Evolutionary conservation across 78 protist genomes (phyloP), one percentile per base, ranked within the genome.

Genomic region (Emiliania huxleyi): DNA sequence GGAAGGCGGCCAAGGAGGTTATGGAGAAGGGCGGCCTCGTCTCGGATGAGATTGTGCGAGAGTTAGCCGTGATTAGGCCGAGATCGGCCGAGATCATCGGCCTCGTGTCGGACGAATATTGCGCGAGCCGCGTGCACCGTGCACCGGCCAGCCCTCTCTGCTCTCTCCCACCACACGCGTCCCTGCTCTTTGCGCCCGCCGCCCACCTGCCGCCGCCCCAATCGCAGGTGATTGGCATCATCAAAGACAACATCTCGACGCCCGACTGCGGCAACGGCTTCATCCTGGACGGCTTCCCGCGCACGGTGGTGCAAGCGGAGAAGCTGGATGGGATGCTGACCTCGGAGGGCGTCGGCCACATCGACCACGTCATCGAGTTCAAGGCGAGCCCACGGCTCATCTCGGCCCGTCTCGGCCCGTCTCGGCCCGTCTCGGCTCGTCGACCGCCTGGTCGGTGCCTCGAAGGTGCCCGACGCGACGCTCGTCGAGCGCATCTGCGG

Each of bases 231-330:
- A 91, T 98, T 75, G 93, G 79, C 52, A 94, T 98, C 92, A 97
- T 98, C 93, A 81, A 62, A 48, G 99, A 98, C 12, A 92, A 83
- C 69, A 85, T 98, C 71, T 49, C 71, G 42, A 26, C 69, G 23
- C 98, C 98, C 23, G 98, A 95, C 81, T 98, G 99, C 93, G 15
- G 2, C 38, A 93, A 93, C 22, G 79, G 99, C 42, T 98, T 98
- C 96, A 93, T 98, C 49, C 92, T 98, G 19, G 99, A 98, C 77
- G 99, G 99, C 69, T 98, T 98, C 96, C 99, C 99, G 35, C 96
- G 99, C 56, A 98, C 99, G 42, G 96, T 97, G 23, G 90, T 0
- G 48, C 99, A 98, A 95, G 99, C 99, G n/a, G 91, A 96, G 90
- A 95, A 46, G 73, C 94, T 96, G n/a, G 93, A 90, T 44, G 88